Conservation (phyloP, 2,329 filamentous ascomycete species). For the Stagonosporopsis chrysanthemi region DNA sequence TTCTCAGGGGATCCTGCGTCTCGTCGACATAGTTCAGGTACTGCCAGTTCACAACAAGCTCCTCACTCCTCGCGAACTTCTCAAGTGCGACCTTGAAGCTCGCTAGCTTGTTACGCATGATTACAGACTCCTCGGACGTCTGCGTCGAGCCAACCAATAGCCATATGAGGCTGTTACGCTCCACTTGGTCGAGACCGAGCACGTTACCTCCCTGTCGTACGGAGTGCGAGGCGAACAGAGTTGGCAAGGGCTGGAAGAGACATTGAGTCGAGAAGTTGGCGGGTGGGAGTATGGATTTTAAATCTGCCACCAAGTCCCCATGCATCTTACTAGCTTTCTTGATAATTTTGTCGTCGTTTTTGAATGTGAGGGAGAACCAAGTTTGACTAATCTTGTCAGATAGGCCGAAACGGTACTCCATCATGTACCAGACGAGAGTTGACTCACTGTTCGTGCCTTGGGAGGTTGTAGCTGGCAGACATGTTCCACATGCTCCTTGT, state of each 20-base stretch:
- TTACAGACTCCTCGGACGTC: conserved; percentile 25
- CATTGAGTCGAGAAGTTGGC: conserved; percentile 17
- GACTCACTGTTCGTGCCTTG: conserved; percentile 16
- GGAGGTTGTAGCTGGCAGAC: conserved; percentile 11
- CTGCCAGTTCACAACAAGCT: conserved; percentile 24
- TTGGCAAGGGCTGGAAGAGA: conserved; percentile 22
- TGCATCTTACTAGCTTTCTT: conserved; percentile 49
- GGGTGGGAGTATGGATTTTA: conserved; percentile 12
- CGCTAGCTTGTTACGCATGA: conserved; percentile 16
- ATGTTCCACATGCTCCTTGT: conserved; percentile 22
- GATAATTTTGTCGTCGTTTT: conserved; percentile 42
- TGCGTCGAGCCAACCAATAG: conserved; percentile 6
- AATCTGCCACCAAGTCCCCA: conserved; percentile 45
- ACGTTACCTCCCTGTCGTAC: conserved; percentile 12
- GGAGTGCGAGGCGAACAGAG: conserved; percentile 12
- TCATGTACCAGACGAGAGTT: too few relatives aligned
- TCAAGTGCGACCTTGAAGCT: conserved; percentile 15
- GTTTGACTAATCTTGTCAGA: conserved; percentile 11
- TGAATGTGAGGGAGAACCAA: conserved; percentile 34
- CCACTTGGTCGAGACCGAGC: conserved; percentile 27
- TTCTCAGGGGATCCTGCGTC: conserved; percentile 42
- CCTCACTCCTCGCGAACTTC: conserved; percentile 26
- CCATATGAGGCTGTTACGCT: conserved; percentile 26
- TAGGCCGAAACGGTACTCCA: too few relatives aligned
- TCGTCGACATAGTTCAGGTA: conserved; percentile 47